Evolutionary conservation across 305 asterid genomes (phyloP).

Genomic region (Fraxinus paxiana): DNA sequence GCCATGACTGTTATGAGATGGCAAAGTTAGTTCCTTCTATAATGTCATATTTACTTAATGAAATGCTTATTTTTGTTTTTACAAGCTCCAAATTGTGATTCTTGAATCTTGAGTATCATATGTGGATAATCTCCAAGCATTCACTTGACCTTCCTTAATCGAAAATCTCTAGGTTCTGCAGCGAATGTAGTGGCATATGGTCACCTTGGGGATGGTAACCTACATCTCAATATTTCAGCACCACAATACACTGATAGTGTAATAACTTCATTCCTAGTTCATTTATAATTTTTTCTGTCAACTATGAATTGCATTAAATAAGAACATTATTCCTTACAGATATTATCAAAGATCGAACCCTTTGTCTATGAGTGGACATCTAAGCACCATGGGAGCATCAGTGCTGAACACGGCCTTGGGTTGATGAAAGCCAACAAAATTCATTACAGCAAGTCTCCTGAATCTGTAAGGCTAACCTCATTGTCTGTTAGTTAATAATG

Average conservation of each 20-base stretch:
- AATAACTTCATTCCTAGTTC: slow-evolving; percentile 26
- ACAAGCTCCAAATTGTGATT: neutral
- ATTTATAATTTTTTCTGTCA: slow-evolving; percentile 6
- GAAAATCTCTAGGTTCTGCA: slow-evolving; percentile 40
- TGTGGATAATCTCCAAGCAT: slow-evolving; percentile 18
- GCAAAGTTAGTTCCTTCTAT: neutral
- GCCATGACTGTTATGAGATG: neutral
- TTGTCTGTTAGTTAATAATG: neutral
- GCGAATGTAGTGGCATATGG: slow-evolving; percentile 87
- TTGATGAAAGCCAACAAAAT: slow-evolving; percentile 90
- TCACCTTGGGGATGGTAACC: slow-evolving; percentile 96
- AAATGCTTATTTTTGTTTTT: neutral
- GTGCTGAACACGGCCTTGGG: slow-evolving; percentile 98
- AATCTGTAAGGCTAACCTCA: slow-evolving; percentile 44
- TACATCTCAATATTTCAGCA: slow-evolving; percentile 85
- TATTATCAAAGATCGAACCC: slow-evolving; percentile 76
- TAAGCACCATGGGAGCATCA: slow-evolving; percentile 87
- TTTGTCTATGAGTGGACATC: slow-evolving; percentile 98
- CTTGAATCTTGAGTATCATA: neutral
- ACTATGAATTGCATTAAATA: slow-evolving; percentile 10
- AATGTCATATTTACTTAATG: neutral
- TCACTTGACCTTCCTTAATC: slow-evolving; percentile 4
- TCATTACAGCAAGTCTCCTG: slow-evolving; percentile 87
- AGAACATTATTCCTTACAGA: slow-evolving; percentile 39
- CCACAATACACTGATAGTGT: slow-evolving; percentile 64